A percentile compares a stretch with the other conserved stretches of the same genome.
phyloP scores from a whole-genome alignment of 176 grass and related monocot genomes.

The Tillandsia fasciculata region DNA sequence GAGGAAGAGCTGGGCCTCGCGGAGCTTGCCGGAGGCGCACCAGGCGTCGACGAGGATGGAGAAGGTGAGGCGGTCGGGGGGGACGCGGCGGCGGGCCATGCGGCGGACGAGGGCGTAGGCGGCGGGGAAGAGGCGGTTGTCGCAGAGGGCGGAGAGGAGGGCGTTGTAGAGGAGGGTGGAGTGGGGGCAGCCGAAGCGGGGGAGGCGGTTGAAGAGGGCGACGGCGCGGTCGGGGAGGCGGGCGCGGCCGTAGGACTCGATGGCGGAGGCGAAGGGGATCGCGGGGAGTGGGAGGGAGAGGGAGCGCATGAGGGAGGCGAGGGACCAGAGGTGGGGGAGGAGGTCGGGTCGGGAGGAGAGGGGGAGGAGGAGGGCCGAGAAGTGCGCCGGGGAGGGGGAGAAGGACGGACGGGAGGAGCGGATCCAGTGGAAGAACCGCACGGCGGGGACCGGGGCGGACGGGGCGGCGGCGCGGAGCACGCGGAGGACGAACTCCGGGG shows the following conservation, averaged over 20 bases:
- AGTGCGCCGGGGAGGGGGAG: constrained; percentile 57
- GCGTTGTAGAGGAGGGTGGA: constrained; percentile 76
- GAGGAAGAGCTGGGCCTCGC: constrained; percentile 82
- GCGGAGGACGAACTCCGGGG: constrained; percentile 69
- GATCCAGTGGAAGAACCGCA: constrained; percentile 81
- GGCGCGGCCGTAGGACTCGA: constrained; percentile 69
- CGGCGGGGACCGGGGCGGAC: constrained; percentile 53
- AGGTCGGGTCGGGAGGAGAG: constrained; percentile 47
- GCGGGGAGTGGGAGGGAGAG: constrained; percentile 53
- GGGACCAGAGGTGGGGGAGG: constrained; percentile 72
- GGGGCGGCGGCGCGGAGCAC: constrained; percentile 54
- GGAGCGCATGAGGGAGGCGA: constrained; percentile 58
- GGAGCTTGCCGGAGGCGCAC: constrained; percentile 79
- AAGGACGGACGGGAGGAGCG: constrained; percentile 38
- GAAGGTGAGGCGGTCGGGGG: constrained; percentile 68
- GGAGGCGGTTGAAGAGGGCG: constrained; percentile 86
- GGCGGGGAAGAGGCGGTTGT: constrained; percentile 55
- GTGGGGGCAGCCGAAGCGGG: constrained; percentile 74
- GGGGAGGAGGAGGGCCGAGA: constrained; percentile 71
- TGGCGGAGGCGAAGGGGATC: constrained; percentile 60
- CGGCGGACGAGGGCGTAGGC: constrained; percentile 85
- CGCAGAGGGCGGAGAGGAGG: constrained; percentile 80
- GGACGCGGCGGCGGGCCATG: constrained; percentile 66
- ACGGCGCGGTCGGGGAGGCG: constrained; percentile 57
- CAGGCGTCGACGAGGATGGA: constrained; percentile 83